A percentile compares a stretch with the other conserved stretches of the same genome.
These are phyloP conservation scores for Coprinellus aureogranulatus DNA, from an alignment of 768 basidiomycete genomes.

Conservation along the genomic window DNA sequence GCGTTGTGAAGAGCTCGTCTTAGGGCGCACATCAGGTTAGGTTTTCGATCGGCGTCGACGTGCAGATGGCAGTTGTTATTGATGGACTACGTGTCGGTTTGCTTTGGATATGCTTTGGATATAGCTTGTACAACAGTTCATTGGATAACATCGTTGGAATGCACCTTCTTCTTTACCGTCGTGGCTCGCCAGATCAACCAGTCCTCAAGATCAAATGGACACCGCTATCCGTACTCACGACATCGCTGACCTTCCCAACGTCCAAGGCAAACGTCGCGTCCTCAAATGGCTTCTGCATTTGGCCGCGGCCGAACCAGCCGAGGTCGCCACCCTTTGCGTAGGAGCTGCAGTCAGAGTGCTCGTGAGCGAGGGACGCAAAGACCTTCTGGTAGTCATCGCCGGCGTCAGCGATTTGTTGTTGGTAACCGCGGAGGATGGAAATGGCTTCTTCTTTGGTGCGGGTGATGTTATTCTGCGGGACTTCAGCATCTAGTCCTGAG, in stretches of 20 bases:
- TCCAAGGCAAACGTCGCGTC: conserved; percentile 75
- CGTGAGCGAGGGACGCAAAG: conserved; percentile 73
- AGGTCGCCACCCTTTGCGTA: conserved; percentile 83
- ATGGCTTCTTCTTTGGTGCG: conserved; percentile 89
- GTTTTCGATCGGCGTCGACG: no score
- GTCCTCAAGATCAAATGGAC: conserved; percentile 92
- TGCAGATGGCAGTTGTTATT: no score
- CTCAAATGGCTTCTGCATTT: conserved; percentile 99
- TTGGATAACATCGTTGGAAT: not conserved
- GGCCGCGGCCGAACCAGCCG: conserved; percentile 76
- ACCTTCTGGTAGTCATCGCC: conserved; percentile 45
- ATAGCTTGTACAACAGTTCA: not conserved
- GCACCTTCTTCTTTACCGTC: not conserved
- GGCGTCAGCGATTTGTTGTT: conserved; percentile 57
- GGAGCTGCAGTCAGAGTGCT: conserved; percentile 88
- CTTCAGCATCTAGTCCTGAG: no score
- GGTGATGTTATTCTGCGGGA: conserved; percentile 70
- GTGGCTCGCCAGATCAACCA: conserved; percentile 39
- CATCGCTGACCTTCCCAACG: conserved; percentile 74
- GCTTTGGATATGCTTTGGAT: not conserved
- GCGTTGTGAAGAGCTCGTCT: conserved; percentile 53
- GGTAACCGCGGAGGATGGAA: conserved; percentile 64
- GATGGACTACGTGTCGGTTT: not conserved
- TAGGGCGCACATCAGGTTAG: conserved; percentile 15
- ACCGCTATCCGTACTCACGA: conserved; percentile 89